Conservation (phyloP, 2,329 filamentous ascomycete species). For the Fusarium sp. region DNA sequence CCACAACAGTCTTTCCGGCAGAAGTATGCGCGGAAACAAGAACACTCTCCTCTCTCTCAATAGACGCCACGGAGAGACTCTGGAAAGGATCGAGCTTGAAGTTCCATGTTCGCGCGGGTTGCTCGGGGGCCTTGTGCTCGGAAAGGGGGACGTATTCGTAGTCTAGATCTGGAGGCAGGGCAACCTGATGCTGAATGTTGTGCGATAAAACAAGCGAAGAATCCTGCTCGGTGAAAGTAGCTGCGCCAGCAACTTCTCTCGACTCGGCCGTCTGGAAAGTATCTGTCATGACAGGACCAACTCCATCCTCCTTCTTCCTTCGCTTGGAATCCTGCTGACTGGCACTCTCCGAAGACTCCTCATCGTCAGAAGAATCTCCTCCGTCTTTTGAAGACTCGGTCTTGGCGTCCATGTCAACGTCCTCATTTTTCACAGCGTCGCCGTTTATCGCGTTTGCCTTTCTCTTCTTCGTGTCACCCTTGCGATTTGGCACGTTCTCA, state of each 20-base stretch:
- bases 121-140: conserved; percentile 87
- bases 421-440: conserved; percentile 26
- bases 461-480: conserved; percentile 78
- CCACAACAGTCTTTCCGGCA: conserved; percentile 97
- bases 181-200: conserved; percentile 98
- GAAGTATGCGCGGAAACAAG: conserved; percentile 96
- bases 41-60: conserved; percentile 95
- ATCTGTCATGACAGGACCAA: conserved; percentile 84
- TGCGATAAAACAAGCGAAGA: conserved; percentile 86
- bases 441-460: conserved; percentile 74
- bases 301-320: conserved; percentile 68
- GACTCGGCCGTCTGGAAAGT: conserved; percentile 95
- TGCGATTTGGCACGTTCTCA: conserved; percentile 58
- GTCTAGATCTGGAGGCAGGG: conserved; percentile 90
- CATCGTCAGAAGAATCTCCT: conserved; percentile 47
- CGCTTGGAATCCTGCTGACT: conserved; percentile 69
- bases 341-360: conserved; percentile 53
- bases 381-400: conserved; percentile 52
- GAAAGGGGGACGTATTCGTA: conserved; percentile 96
- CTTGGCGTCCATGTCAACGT: conserved; percentile 52
- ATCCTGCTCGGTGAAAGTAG: conserved; percentile 72
- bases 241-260: conserved; percentile 84
- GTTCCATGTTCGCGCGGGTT: conserved; percentile 83
- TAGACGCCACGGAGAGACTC: conserved; percentile 91
- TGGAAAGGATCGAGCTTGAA: conserved; percentile 99